Conservation (phyloP, 352 stramenopile genomes). For the Phytophthora citrophthora region DNA sequence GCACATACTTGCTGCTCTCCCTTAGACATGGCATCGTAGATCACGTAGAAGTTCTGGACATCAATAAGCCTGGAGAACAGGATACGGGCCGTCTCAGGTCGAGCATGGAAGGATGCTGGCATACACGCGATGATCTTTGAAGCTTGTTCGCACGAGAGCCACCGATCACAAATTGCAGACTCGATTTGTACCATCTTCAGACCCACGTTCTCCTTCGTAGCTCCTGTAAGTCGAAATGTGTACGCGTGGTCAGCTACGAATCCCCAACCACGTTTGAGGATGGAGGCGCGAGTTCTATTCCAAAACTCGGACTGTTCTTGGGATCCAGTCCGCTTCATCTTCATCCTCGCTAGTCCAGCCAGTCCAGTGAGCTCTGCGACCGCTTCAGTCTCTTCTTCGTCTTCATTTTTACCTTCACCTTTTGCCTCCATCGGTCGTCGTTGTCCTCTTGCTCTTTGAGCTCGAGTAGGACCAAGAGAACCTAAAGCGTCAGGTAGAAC, state of each 20-base stretch:
- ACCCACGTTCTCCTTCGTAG: conserved; percentile 70
- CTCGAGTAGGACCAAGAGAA: conserved; percentile 23
- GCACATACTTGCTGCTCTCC: conserved; percentile 59
- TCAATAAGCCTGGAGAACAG: conserved; percentile 83
- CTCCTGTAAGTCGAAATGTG: conserved; percentile 52
- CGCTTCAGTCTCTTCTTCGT: conserved; percentile 5
- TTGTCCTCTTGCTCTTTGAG: conserved; percentile 16
- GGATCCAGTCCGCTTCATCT: conserved; percentile 11
- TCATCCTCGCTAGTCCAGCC: conserved; percentile 8
- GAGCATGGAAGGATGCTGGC: conserved; percentile 60
- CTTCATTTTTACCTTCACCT: conserved; percentile 1
- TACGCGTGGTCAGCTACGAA: conserved; percentile 42
- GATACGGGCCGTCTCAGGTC: conserved; percentile 71
- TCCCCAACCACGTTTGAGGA: conserved; percentile 51
- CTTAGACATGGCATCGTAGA: conserved; percentile 57
- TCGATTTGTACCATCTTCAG: conserved; percentile 87
- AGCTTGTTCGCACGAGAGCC: conserved; percentile 74
- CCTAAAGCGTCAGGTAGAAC: conserved; percentile 23
- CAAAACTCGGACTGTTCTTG: conserved; percentile 57
- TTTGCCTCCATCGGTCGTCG: conserved; percentile 5
- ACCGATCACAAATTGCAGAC: conserved; percentile 75
- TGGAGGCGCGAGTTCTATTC: conserved; percentile 50
- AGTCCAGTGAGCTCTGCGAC: conserved; percentile 2
- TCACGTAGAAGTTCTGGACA: conserved; percentile 63
- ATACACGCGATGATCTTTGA: conserved; percentile 80